Conservation (phyloP, 148 eudicot species). For the Amaranthus hypochondriacus region DNA sequence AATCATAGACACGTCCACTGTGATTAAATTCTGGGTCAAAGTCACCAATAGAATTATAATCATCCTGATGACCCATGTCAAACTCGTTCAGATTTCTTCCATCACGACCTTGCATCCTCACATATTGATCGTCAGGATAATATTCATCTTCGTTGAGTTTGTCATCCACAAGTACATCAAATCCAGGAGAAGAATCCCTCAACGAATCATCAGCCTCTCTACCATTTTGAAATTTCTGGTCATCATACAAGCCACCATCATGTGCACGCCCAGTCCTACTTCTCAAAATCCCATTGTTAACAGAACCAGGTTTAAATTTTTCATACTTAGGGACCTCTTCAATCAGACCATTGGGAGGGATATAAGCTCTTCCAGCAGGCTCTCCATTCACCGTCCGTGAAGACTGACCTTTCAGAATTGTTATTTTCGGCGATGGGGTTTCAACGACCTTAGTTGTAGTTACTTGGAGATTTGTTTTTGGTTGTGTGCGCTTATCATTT, state of each 20-base stretch:
- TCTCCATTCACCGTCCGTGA: slow-evolving; percentile 29
- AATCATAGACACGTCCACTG: slow-evolving; percentile 49
- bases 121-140: slow-evolving; percentile 62
- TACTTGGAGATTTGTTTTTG: slow-evolving; percentile 26
- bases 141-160: slow-evolving; percentile 58
- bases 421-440: slow-evolving; percentile 29
- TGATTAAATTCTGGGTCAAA: slow-evolving; percentile 46
- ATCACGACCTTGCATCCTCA: slow-evolving; percentile 41
- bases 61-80: slow-evolving; percentile 42
- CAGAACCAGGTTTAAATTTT: slow-evolving; percentile 26
- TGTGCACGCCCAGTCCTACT: slow-evolving; percentile 35
- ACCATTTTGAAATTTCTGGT: slow-evolving; percentile 36
- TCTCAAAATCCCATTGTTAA: slow-evolving; percentile 36
- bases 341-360: slow-evolving; percentile 22
- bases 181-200: slow-evolving; percentile 93
- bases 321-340: slow-evolving; percentile 38
- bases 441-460: slow-evolving; percentile 34
- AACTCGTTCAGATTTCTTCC: slow-evolving; percentile 51
- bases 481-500: slow-evolving; percentile 50
- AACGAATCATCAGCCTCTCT: slow-evolving; percentile 67
- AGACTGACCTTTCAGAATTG: slow-evolving; percentile 20
- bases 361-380: slow-evolving; percentile 25
- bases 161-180: slow-evolving; percentile 95
- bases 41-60: slow-evolving; percentile 37
- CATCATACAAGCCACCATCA: slow-evolving; percentile 39